Evolutionary conservation across 1,284 basidiomycete genomes (phyloP).

Genomic region (Caloboletus firmus): DNA sequence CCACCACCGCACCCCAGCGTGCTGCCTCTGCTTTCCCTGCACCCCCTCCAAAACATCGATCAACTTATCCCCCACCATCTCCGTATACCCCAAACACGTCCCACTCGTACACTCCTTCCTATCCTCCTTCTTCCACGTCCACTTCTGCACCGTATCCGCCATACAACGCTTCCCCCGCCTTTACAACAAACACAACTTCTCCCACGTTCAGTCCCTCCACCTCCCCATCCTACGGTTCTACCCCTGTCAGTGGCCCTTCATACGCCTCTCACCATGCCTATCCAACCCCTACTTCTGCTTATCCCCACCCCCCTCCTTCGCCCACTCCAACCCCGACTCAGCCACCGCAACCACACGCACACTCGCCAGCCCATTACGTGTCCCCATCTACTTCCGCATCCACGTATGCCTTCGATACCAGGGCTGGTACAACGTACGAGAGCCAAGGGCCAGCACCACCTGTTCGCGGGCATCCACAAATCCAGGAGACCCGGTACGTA

Average conservation of each 20-base stretch:
- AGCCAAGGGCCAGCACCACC: conserved; percentile 11
- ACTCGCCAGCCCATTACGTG: conserved; percentile 27
- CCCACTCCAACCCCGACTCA: conserved; percentile 33
- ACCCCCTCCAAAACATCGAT: conserved; percentile 24
- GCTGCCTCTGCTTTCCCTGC: conserved; percentile 15
- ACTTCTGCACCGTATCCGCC: conserved; percentile 22
- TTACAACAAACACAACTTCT: conserved; percentile 23
- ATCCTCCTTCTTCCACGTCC: conserved; percentile 19
- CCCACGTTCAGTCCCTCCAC: conserved; percentile 27
- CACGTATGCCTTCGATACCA: conserved; percentile 24
- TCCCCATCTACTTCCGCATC: conserved; percentile 24
- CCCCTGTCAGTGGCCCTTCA: conserved; percentile 14
- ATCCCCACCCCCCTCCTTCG: conserved; percentile 30
- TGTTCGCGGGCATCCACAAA: conserved; percentile 22
- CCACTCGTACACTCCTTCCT: conserved; percentile 17
- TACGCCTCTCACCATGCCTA: conserved; percentile 28
- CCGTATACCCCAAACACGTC: conserved; percentile 25
- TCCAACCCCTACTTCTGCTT: conserved; percentile 31
- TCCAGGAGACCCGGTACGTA: conserved; percentile 30
- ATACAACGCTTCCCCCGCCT: conserved; percentile 25
- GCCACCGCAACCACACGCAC: conserved; percentile 17
- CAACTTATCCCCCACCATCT: conserved; percentile 21
- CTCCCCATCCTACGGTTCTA: conserved; percentile 21
- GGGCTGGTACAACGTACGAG: conserved; percentile 23
- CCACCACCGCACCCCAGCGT: conserved; percentile 17